Base-by-base conservation (phyloP, 129 eudicot genomes). In the Ambrosia trifida region DNA sequence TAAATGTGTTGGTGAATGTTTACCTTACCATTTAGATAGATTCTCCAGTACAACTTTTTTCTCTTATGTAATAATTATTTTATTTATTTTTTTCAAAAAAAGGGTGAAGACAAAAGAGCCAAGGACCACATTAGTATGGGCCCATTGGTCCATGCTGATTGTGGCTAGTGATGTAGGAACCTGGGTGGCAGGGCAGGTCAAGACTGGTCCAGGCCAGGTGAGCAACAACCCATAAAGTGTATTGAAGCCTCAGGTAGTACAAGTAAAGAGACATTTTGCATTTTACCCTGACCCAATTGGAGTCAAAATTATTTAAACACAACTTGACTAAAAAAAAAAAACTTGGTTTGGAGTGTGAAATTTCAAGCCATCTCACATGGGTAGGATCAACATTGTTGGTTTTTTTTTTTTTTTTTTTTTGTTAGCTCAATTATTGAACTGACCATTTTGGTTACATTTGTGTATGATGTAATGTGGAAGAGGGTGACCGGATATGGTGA, bases 161-260 rank as follows among this genome's bases (percentile, higher is more conserved):
- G 44, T 75, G 60, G 67, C 58, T 40, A 40, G 44, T 40, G 44
- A 2, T 66, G 60, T 43, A 66, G 60, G 68, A 75, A 75, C 73
- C 66, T 75, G 73, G 73, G 73, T 64, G 73, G 79, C 54, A 75
- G 73, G 79, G 49, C 41, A 74, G 51, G 74, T 53, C 64, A 69
- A 69, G 31, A 19, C n/a, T 75, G 79, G 73, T 65, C 72, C 35
- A 52, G 41, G 65, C 28, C 66, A 74, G 72, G 79, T 74, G 53
- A 35, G 45, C 57, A 64, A 41, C 32, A 64, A 64, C 62, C 14
- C 79, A 65, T 30, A 24, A 65, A 52, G 46, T 33, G 14, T 24
- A 24, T 24, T 24, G 28, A 24, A 41, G 31, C 36, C 24, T 32
- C 66, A 68, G 31, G 73, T 50, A 36, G 73, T 50, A 36, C 60